Evolutionary conservation across 306 rosid species (phyloP).

Genomic region (Crataegus laevigata): DNA sequence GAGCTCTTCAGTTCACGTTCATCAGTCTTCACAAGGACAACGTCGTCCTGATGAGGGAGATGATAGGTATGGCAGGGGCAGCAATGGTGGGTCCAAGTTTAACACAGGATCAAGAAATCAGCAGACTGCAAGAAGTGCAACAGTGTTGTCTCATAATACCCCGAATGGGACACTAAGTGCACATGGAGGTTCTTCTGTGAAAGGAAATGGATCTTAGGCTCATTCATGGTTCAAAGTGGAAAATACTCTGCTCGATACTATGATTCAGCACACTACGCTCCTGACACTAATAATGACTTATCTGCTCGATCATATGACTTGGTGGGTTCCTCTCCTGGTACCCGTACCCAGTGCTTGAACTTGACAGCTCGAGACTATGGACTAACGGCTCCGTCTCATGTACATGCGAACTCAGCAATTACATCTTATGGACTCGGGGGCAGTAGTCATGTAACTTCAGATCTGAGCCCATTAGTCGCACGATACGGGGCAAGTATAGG

Average conservation of each 20-base stretch:
- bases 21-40: slow-evolving; percentile 53
- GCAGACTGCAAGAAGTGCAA: slow-evolving; percentile 51
- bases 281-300: not conserved
- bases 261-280: not conserved
- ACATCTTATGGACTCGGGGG: not conserved
- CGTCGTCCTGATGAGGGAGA: slow-evolving; percentile 41
- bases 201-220: slow-evolving; percentile 40
- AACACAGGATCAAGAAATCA: slow-evolving; percentile 47
- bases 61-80: slow-evolving; percentile 59
- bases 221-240: no score
- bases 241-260: no score
- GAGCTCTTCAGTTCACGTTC: slow-evolving; percentile 74
- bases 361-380: slow-evolving; percentile 7
- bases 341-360: not conserved
- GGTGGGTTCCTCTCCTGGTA: slow-evolving; percentile 7
- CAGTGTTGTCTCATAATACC: slow-evolving; percentile 22
- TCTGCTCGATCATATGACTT: slow-evolving; percentile 4
- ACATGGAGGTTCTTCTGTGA: slow-evolving; percentile 40
- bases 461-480: not conserved
- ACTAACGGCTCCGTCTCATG: not conserved
- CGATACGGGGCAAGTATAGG: slow-evolving; percentile 5
- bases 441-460: not conserved
- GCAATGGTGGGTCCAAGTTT: slow-evolving; percentile 35
- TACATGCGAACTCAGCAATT: slow-evolving; percentile 1
- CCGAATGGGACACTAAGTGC: slow-evolving; percentile 39